Conservation (phyloP, 140 eudicot genomes). For the Anethum foeniculum region DNA sequence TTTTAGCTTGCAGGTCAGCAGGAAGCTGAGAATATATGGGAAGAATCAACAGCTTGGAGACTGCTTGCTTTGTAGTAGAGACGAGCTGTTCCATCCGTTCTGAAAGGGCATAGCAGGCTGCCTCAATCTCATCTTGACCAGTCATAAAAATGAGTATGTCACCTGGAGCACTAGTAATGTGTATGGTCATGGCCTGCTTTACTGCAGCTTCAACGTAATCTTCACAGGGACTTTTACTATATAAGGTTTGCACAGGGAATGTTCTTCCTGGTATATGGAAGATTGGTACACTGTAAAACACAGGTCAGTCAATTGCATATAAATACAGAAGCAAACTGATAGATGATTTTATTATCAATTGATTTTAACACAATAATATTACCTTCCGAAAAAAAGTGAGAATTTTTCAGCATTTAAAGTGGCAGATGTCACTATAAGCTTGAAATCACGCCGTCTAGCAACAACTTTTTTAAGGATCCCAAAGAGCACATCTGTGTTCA, state of each 20-base stretch:
- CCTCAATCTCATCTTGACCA: slow-evolving; percentile 96
- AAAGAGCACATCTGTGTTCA: slow-evolving; percentile 83
- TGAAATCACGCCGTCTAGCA: slow-evolving; percentile 90
- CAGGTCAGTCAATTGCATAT: background rate
- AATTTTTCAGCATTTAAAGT: slow-evolving; percentile 91
- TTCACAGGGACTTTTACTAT: slow-evolving; percentile 86
- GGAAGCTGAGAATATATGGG: slow-evolving; percentile 97
- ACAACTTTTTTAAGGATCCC: slow-evolving; percentile 95
- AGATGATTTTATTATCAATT: background rate
- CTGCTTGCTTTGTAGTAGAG: slow-evolving; percentile 57
- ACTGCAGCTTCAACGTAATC: slow-evolving; percentile 98
- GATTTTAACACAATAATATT: slow-evolving; percentile 6
- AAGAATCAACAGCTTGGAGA: slow-evolving; percentile 66
- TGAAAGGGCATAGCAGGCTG: slow-evolving; percentile 62
- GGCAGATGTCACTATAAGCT: slow-evolving; percentile 97
- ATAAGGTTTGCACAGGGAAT: slow-evolving; percentile 65
- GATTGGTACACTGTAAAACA: slow-evolving; percentile 79
- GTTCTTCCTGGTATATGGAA: slow-evolving; percentile 96
- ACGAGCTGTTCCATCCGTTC: slow-evolving; percentile 87
- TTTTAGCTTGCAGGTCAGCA: slow-evolving; percentile 87
- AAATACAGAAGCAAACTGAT: background rate
- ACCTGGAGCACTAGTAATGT: slow-evolving; percentile 77
- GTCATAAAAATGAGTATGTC: slow-evolving; percentile 95
- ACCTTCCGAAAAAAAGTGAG: slow-evolving; percentile 92
- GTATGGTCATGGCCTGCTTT: slow-evolving; percentile 87